Base-by-base conservation (phyloP, 305 asterid species). In the Fraxinus angustifolia region DNA sequence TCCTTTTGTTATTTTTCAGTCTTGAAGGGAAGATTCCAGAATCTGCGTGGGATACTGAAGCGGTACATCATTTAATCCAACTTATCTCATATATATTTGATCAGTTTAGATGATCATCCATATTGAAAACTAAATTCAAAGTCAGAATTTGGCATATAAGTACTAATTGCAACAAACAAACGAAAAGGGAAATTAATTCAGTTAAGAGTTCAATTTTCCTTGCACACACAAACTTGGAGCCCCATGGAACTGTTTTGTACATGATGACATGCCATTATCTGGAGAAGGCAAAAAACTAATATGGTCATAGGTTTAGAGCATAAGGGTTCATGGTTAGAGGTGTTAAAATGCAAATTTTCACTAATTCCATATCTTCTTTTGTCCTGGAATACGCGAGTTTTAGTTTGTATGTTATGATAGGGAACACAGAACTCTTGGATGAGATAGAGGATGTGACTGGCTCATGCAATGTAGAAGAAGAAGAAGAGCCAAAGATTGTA, bases 21-120 rank as follows among this genome's bases (percentile, higher is more conserved):
- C 93, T 95, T 38, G 99, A 98, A 80, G 99, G 97, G 77, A 82
- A 87, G 90, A 86, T 95, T 86, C 99, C 98, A 26, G 81, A 91
- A 4, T 78, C 91, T 16, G 88, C 87, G 0, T 79, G 83, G 31
- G 83, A 77, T 8, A 10, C 36, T 26, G 73, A 89, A 86, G 80
- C 79, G 90, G 99, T 95, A 90, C 67, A 75, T 36, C 50, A 38
- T 7, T 72, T 14, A 26, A 8, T 65, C 17, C 35, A 65, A 65
- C 30, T 26, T 8, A 65, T 65, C 17, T 21, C 70, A 2, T 60
- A 21, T 8, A 21, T 53, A 53, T n/a, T 53, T n/a, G 65, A 53
- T 21, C 70, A 60, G 31, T 60, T 19, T 58, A 28, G 31, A 60
- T 8, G 70, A 60, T 60, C 11, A 60, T 60, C 26, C 14, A 8